Conservation (phyloP, 73 alveolate genomes). For the Blepharisma stoltei region DNA sequence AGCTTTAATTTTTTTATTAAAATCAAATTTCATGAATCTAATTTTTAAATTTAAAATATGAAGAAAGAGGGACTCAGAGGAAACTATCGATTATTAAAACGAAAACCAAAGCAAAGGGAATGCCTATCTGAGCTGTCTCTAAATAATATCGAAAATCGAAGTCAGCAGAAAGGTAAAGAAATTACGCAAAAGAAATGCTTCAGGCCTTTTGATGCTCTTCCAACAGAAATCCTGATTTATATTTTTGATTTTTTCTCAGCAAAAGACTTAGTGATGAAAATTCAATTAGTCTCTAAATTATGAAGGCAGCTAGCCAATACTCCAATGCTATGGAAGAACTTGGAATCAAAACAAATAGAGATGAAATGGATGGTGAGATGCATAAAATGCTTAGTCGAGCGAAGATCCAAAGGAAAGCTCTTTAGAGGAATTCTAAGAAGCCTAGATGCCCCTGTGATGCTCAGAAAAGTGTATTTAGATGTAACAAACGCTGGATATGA, state of each 20-base stretch:
- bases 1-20: too few relatives aligned
- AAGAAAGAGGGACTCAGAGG: conserved; percentile 11
- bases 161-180: neutral
- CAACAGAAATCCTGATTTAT: neutral
- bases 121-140: conserved; percentile 6
- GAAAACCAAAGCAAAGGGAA: neutral
- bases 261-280: conserved; percentile 9
- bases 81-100: conserved; percentile 1
- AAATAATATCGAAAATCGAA: neutral
- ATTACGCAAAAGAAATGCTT: neutral
- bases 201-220: neutral
- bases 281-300: neutral
- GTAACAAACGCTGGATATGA: conserved; percentile 86
- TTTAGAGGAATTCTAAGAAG: conserved; percentile 55
- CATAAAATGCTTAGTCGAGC: conserved; percentile 37
- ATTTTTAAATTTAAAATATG: conserved; percentile 8
- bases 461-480: conserved; percentile 65
- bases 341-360: conserved; percentile 32
- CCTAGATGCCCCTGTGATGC: conserved; percentile 38
- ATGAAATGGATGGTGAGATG: conserved; percentile 37
- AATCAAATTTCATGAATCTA: too few relatives aligned
- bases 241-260: neutral
- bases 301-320: neutral
- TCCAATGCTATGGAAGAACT: conserved; percentile 38
- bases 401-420: conserved; percentile 77